Conservation (phyloP, 2,329 filamentous ascomycete genomes). For the Clonostachys byssicola region DNA sequence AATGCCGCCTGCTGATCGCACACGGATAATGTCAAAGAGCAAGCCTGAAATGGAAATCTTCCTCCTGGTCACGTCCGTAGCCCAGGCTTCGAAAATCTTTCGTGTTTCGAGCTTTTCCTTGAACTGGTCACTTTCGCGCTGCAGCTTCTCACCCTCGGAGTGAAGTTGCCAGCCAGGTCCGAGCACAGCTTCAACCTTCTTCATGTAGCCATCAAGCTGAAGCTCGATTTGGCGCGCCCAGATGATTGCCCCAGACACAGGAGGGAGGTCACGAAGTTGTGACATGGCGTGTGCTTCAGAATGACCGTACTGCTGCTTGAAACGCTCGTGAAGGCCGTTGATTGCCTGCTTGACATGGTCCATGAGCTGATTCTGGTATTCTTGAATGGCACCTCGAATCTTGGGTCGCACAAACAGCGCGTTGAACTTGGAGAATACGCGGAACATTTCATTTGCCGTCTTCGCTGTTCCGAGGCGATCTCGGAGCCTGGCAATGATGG, state of each 20-base stretch:
- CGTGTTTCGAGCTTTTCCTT: conserved; percentile 93
- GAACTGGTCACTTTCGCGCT: conserved; percentile 88
- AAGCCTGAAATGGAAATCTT: conserved; percentile 90
- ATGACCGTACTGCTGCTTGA: conserved; percentile 98
- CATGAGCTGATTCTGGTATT: conserved; percentile 97
- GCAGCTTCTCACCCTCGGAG: conserved; percentile 89
- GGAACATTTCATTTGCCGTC: conserved; percentile 99
- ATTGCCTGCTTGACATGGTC: conserved; percentile 98
- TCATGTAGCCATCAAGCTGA: conserved; percentile 95
- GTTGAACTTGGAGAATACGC: conserved; percentile 99
- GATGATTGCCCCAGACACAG: conserved; percentile 94
- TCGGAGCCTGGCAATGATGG: conserved; percentile 89
- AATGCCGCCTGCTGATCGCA: conserved; percentile 84
- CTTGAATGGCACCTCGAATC: conserved; percentile 94
- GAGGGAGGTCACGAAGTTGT: conserved; percentile 89
- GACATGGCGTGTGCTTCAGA: conserved; percentile 98
- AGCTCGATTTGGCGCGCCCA: conserved; percentile 97
- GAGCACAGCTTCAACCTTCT: conserved; percentile 97
- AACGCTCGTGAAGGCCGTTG: conserved; percentile 85
- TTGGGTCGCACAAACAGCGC: conserved; percentile 98
- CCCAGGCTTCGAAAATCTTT: conserved; percentile 93
- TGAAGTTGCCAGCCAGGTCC: conserved; percentile 94
- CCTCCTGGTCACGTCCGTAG: conserved; percentile 81
- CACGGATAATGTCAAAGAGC: conserved; percentile 83
- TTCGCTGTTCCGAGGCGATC: conserved; percentile 93